Conservation (phyloP, 2,329 filamentous ascomycete genomes). For the Fusarium sp. region DNA sequence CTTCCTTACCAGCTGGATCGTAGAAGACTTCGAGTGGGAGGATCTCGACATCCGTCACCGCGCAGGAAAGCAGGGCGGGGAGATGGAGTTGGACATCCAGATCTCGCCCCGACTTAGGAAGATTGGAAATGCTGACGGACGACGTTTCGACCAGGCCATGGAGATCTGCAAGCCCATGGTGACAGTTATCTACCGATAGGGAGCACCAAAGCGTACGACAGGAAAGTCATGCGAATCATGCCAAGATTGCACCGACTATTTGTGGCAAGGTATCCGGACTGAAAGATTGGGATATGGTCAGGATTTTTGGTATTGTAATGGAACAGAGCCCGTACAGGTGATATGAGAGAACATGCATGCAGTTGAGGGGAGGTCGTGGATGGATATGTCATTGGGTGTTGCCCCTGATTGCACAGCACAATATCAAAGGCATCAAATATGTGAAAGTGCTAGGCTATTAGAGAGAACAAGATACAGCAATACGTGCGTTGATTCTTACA, state of each 20-base stretch:
- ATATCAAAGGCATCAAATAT: not conserved
- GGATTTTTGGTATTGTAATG: not conserved
- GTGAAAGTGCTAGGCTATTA: not conserved
- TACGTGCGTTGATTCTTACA: not conserved
- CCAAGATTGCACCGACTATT: not conserved
- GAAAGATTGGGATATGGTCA: not conserved
- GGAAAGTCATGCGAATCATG: not conserved
- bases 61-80: not conserved
- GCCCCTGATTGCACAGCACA: not conserved
- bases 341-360: not conserved
- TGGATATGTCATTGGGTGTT: not conserved
- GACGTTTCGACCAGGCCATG: slow-evolving; percentile 5
- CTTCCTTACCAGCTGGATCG: not conserved
- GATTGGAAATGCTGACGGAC: slow-evolving; percentile 27
- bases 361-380: not conserved
- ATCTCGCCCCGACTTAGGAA: slow-evolving; percentile 28
- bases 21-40: not conserved
- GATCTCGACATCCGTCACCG: not conserved
- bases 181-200: not conserved
- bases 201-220: not conserved
- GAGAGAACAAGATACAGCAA: not conserved
- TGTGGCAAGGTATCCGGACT: not conserved
- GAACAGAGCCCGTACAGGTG: not conserved
- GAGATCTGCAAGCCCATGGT: slow-evolving; percentile 15
- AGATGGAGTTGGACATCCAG: slow-evolving; percentile 6